phyloP scores from a whole-genome alignment of 176 grass and related monocot genomes.

The Cenchrus fungigraminus region DNA sequence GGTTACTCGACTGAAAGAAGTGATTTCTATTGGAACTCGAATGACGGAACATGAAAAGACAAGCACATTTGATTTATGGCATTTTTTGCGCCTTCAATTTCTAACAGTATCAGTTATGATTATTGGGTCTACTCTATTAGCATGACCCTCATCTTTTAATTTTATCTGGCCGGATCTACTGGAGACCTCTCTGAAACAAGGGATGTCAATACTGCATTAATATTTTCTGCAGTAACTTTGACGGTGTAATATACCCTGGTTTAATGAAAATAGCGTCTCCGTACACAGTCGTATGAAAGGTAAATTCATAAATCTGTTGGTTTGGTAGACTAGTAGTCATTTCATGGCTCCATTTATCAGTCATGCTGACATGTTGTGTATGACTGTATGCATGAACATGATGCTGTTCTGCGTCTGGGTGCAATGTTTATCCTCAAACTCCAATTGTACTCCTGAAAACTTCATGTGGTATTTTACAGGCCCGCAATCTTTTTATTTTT shows the following conservation, averaged over 20 bases:
- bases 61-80: conserved; percentile 19
- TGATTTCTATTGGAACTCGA: conserved; percentile 67
- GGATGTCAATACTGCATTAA: background rate
- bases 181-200: conserved; percentile 19
- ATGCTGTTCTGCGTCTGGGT: conserved; percentile 24
- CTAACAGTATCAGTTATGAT: conserved; percentile 49
- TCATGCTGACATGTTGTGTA: background rate
- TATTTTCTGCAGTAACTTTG: conserved; percentile 3
- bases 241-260: conserved; percentile 28
- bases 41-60: conserved; percentile 32
- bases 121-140: conserved; percentile 52
- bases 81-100: conserved; percentile 35
- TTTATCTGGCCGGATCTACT: conserved; percentile 30
- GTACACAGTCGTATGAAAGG: conserved; percentile 6
- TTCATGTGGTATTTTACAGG: background rate
- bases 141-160: conserved; percentile 46
- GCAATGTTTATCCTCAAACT: background rate
- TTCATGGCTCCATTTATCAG: conserved; percentile 30
- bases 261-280: conserved; percentile 34
- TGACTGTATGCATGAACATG: conserved; percentile 1
- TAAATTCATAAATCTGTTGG: conserved; percentile 7
- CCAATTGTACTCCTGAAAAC: background rate
- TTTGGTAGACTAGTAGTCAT: conserved; percentile 17
- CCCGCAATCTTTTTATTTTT: background rate
- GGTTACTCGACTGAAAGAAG: conserved; percentile 57